Conservation (phyloP, 2,329 filamentous ascomycete genomes). For the Fusarium coicis region DNA sequence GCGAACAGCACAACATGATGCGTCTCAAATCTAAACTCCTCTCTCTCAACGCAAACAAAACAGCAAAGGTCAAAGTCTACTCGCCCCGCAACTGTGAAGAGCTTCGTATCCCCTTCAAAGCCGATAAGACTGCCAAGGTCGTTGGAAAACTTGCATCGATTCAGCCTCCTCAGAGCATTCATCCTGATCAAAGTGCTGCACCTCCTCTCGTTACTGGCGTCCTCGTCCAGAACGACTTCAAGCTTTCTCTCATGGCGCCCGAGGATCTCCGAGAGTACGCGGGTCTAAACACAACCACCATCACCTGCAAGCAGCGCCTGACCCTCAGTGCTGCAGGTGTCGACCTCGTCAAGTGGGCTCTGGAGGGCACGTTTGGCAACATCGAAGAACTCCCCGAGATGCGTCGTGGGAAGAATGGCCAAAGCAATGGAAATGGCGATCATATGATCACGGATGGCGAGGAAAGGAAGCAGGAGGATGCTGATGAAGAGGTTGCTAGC, state of each 20-base stretch:
- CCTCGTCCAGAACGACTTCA: slow-evolving; percentile 96
- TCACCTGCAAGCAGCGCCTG: slow-evolving; percentile 90
- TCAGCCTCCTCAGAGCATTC: slow-evolving; percentile 66
- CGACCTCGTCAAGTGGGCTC: slow-evolving; percentile 91
- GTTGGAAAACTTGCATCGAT: slow-evolving; percentile 92
- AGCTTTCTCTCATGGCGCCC: slow-evolving; percentile 94
- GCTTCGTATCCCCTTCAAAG: slow-evolving; percentile 92
- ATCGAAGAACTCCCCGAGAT: slow-evolving; percentile 76
- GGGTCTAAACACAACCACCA: slow-evolving; percentile 94
- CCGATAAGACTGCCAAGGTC: slow-evolving; percentile 95
- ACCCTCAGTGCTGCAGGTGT: slow-evolving; percentile 88
- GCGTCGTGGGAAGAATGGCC: slow-evolving; percentile 51
- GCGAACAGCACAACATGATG: slow-evolving; percentile 98
- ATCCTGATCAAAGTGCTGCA: slow-evolving; percentile 38
- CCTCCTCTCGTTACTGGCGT: slow-evolving; percentile 82
- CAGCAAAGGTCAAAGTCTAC: slow-evolving; percentile 87
- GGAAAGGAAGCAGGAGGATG: slow-evolving; percentile 59
- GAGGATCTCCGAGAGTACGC: slow-evolving; percentile 97
- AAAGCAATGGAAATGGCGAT: slow-evolving; percentile 51
- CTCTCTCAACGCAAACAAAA: slow-evolving; percentile 86
- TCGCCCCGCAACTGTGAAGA: slow-evolving; percentile 96
- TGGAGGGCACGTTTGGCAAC: slow-evolving; percentile 92
- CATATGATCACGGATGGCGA: slow-evolving; percentile 51
- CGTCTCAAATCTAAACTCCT: slow-evolving; percentile 93
- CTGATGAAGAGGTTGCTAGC: slow-evolving; percentile 71